A percentile compares a stretch with the other conserved stretches of the same genome.
Evolutionary conservation across 129 eudicot genomes (phyloP).

Genomic region (Glebionis coronaria): DNA sequence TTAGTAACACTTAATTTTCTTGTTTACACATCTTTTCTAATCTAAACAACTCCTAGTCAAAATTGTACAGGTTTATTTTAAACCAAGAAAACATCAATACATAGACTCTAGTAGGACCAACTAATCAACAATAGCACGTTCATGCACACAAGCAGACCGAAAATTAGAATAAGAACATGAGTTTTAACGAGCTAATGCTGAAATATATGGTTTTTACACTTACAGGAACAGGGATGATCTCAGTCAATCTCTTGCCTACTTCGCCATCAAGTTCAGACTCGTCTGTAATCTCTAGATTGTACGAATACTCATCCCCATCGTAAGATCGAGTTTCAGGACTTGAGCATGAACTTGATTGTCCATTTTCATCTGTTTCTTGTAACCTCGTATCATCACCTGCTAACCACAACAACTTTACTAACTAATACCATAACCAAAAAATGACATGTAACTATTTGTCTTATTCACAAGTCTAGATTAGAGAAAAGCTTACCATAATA

Average conservation of each 20-base stretch:
- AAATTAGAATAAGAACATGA: not conserved
- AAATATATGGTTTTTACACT: slow-evolving; percentile 28
- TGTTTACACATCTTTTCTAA: too few species aligned
- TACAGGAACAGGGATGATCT: slow-evolving; percentile 83
- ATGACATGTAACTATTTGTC: too few species aligned
- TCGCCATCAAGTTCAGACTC: slow-evolving; percentile 90
- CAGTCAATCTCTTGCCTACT: slow-evolving; percentile 78
- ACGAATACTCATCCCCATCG: slow-evolving; percentile 65
- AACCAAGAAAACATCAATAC: not conserved
- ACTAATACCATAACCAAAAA: not conserved
- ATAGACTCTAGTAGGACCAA: too few species aligned
- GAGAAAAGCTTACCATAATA: slow-evolving; percentile 42
- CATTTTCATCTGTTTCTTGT: slow-evolving; percentile 52
- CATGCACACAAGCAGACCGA: not conserved
- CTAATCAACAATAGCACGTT: not conserved
- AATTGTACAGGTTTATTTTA: too few species aligned
- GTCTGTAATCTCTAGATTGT: slow-evolving; percentile 64
- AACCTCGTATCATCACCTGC: slow-evolving; percentile 50
- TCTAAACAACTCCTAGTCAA: too few species aligned
- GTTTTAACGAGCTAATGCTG: too few species aligned
- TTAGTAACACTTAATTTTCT: not conserved
- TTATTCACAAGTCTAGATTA: not conserved
- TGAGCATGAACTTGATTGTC: slow-evolving; percentile 68
- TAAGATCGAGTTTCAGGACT: slow-evolving; percentile 70
- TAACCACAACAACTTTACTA: slow-evolving; percentile 8